Percentiles rank a stretch among this genome's conserved stretches.
These are phyloP conservation scores for Paraurostyla sp. DNA, from an alignment of 73 alveolate genomes.

Conservation along the genomic window DNA sequence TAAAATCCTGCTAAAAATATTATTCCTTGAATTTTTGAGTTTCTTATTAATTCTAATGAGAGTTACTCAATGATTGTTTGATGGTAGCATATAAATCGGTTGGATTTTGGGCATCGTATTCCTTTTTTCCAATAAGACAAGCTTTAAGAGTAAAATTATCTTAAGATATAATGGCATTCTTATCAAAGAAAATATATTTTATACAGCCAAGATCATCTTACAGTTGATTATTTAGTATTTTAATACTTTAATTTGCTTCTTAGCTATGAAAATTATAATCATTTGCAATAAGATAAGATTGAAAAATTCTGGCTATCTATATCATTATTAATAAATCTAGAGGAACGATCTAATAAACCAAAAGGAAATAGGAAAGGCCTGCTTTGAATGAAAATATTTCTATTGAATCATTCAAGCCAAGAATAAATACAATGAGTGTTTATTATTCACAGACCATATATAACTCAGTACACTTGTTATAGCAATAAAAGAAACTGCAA, in stretches of 20 bases:
- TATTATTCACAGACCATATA: background rate
- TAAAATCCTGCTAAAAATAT: background rate
- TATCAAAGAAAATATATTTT: constrained; percentile 92
- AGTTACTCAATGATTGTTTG: too few species aligned
- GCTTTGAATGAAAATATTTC: background rate
- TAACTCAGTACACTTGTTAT: background rate
- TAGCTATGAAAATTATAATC: constrained; percentile 59
- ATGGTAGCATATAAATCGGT: background rate
- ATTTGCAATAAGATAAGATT: constrained; percentile 81
- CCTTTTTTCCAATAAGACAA: background rate
- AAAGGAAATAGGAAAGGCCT: constrained; percentile 80
- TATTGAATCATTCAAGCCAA: background rate
- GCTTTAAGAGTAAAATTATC: constrained; percentile 70
- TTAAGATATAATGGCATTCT: constrained; percentile 96
- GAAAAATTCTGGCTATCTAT: constrained; percentile 94
- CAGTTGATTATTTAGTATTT: constrained; percentile 14
- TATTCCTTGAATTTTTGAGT: background rate
- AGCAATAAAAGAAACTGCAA: background rate
- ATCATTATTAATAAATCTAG: constrained; percentile 89
- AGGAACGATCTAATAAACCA: constrained; percentile 94
- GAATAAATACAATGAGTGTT: background rate
- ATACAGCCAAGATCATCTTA: constrained; percentile 96
- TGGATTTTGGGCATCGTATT: background rate
- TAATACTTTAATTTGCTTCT: background rate
- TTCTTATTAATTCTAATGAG: too few species aligned